Evolutionary conservation across 2,329 filamentous ascomycete species (phyloP).

Genomic region (Plectosphaerella sp.): DNA sequence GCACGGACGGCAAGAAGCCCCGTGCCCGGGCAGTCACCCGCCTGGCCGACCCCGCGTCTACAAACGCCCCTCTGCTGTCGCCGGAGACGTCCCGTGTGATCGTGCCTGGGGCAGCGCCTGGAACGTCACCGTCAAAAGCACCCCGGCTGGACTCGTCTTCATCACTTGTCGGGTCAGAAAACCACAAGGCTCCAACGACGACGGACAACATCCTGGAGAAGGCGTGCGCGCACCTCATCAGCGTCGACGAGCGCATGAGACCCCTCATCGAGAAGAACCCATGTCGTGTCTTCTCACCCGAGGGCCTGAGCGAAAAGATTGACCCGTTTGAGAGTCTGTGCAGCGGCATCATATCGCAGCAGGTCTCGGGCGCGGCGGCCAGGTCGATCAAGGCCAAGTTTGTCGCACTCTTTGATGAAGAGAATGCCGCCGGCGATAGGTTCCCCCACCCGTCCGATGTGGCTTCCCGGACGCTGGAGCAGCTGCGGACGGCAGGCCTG

Average conservation of each 20-base stretch:
- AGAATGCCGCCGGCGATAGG: slow-evolving; percentile 16
- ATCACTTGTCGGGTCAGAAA: slow-evolving; percentile 15
- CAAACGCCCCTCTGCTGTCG: slow-evolving; percentile 69
- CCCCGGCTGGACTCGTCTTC: background rate
- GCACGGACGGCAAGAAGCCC: slow-evolving; percentile 28
- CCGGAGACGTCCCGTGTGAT: slow-evolving; percentile 64
- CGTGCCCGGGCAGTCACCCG: slow-evolving; percentile 40
- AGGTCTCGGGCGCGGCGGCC: slow-evolving; percentile 90
- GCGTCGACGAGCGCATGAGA: slow-evolving; percentile 67
- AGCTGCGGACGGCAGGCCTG: slow-evolving; percentile 77
- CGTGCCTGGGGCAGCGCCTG: slow-evolving; percentile 42
- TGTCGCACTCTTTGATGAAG: slow-evolving; percentile 61
- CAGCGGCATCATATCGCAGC: slow-evolving; percentile 91
- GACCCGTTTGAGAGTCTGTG: slow-evolving; percentile 83
- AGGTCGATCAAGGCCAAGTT: slow-evolving; percentile 86
- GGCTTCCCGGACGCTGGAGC: slow-evolving; percentile 55
- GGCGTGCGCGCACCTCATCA: slow-evolving; percentile 70
- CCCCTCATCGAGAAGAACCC: slow-evolving; percentile 68
- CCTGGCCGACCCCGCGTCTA: slow-evolving; percentile 58
- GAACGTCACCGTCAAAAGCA: slow-evolving; percentile 40
- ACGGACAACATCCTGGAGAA: slow-evolving; percentile 69
- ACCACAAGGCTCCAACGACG: slow-evolving; percentile 44
- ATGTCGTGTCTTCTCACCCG: slow-evolving; percentile 75
- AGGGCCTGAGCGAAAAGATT: slow-evolving; percentile 76
- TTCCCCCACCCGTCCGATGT: slow-evolving; percentile 81